Conservation (phyloP, 208 protist genomes). For the Trypanosoma melophagium region DNA sequence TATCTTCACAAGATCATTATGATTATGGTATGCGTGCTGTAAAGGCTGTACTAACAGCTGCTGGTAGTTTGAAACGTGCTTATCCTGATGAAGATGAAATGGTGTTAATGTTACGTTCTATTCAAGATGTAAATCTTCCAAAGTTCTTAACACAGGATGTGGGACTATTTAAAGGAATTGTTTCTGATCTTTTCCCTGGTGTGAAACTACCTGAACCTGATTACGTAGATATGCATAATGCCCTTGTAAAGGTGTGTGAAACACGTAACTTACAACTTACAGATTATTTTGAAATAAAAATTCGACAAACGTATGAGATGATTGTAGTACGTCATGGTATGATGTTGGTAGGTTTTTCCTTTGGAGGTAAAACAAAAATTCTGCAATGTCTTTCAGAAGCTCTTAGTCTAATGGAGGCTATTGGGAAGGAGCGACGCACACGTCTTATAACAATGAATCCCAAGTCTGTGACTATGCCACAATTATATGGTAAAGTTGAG, state of each 20-base stretch:
- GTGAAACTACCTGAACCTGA: constrained; percentile 84
- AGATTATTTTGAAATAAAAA: constrained; percentile 90
- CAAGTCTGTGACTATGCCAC: constrained; percentile 94
- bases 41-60: constrained; percentile 94
- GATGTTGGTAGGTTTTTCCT: constrained; percentile 97
- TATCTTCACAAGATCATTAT: constrained; percentile 97
- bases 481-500: constrained; percentile 96
- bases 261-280: constrained; percentile 87
- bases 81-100: constrained; percentile 93
- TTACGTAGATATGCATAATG: constrained; percentile 86
- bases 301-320: constrained; percentile 96
- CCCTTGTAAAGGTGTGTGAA: constrained; percentile 56
- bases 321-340: constrained; percentile 97
- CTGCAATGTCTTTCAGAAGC: constrained; percentile 87
- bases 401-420: constrained; percentile 76
- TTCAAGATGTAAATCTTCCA: constrained; percentile 95
- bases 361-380: constrained; percentile 90
- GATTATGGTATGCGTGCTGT: constrained; percentile 97
- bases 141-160: constrained; percentile 96
- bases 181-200: constrained; percentile 94
- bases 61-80: constrained; percentile 87
- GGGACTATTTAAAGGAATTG: constrained; percentile 95
- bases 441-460: constrained; percentile 93
- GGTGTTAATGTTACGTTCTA: constrained; percentile 94
- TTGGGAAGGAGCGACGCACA: constrained; percentile 75